phyloP scores from a whole-genome alignment of 345 rosid genomes.

The Gossypium arboreum region DNA sequence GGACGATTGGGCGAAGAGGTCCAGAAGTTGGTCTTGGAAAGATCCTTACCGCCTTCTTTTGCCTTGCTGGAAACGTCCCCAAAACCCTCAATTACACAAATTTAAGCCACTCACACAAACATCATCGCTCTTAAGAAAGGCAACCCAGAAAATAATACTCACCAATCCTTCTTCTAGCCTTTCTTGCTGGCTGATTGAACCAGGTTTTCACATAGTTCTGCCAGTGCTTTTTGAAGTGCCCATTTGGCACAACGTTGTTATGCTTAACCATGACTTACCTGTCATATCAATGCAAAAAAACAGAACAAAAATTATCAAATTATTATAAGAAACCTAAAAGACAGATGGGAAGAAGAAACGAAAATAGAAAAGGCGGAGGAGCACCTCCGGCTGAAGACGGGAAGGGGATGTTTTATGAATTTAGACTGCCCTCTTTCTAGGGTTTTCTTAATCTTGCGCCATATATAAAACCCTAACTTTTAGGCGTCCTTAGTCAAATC shows the following conservation, averaged over 20 bases:
- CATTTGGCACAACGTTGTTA: slow-evolving; percentile 64
- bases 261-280: slow-evolving; percentile 66
- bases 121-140: background rate
- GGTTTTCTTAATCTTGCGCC: background rate
- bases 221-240: slow-evolving; percentile 86
- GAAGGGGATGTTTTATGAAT: no score
- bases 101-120: background rate
- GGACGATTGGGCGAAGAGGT: slow-evolving; percentile 79
- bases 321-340: background rate
- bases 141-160: background rate
- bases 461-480: no score
- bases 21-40: slow-evolving; percentile 89
- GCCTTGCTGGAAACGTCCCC: slow-evolving; percentile 50
- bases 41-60: slow-evolving; percentile 77
- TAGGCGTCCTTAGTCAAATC: no score
- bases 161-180: slow-evolving; percentile 64
- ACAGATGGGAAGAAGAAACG: background rate
- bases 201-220: slow-evolving; percentile 80
- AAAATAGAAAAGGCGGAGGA: background rate
- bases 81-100: background rate
- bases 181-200: slow-evolving; percentile 88
- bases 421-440: background rate
- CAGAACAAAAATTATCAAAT: background rate
- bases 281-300: background rate
- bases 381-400: background rate